Evolutionary conservation across 2,329 filamentous ascomycete species (phyloP).

Genomic region (Hypoxylon sp.): DNA sequence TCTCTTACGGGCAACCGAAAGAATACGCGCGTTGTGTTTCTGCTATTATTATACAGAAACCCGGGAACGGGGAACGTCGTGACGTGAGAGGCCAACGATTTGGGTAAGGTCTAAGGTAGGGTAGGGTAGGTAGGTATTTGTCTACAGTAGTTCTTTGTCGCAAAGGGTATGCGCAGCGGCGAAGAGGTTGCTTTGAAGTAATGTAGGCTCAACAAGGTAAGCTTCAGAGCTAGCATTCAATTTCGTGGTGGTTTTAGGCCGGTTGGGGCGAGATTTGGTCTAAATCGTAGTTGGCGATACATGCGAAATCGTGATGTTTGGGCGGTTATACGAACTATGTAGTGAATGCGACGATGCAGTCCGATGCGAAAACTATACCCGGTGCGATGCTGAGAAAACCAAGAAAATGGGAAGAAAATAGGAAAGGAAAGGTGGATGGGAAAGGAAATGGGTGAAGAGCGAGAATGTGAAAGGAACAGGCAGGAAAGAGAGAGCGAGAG

Average conservation of each 20-base stretch:
- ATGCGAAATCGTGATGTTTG: constrained; percentile 28
- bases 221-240: constrained; percentile 29
- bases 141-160: constrained; percentile 45
- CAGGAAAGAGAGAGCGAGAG: constrained; percentile 15
- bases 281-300: constrained; percentile 45
- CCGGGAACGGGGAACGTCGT: constrained; percentile 19
- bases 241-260: constrained; percentile 28
- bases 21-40: constrained; percentile 6
- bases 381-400: constrained; percentile 31
- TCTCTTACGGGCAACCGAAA: constrained; percentile 3
- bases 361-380: constrained; percentile 29
- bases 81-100: constrained; percentile 27
- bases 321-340: constrained; percentile 26
- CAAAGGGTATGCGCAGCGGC: constrained; percentile 42
- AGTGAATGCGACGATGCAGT: constrained; percentile 33
- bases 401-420: constrained; percentile 28
- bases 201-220: constrained; percentile 33
- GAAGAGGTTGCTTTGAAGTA: constrained; percentile 30
- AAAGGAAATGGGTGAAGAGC: constrained; percentile 20
- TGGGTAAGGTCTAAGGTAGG: constrained; percentile 18
- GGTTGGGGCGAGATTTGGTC: constrained; percentile 38
- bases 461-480: constrained; percentile 28
- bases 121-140: constrained; percentile 35
- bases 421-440: constrained; percentile 10
- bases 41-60: constrained; percentile 7